Evolutionary conservation across 805 yeast genomes (phyloP).

Genomic region (Zygosaccharomyces siamensis): DNA sequence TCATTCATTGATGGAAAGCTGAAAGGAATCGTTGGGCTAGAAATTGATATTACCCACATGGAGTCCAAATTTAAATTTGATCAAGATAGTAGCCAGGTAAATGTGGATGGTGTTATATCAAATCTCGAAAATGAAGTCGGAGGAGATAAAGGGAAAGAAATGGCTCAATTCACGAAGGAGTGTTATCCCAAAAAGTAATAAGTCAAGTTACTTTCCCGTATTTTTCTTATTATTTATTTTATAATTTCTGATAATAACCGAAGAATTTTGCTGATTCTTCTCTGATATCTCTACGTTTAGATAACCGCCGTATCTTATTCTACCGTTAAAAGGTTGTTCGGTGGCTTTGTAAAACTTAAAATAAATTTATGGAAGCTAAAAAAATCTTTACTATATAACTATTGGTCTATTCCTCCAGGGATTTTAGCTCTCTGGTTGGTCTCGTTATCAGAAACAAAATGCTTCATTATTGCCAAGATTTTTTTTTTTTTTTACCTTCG

Average conservation of each 20-base stretch:
- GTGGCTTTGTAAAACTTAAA: background rate
- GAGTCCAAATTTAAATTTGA: conserved; percentile 57
- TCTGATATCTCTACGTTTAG: background rate
- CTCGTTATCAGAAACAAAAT: background rate
- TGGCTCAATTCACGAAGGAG: conserved; percentile 15
- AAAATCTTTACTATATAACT: background rate
- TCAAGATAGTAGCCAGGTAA: conserved; percentile 43
- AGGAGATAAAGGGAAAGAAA: conserved; percentile 20
- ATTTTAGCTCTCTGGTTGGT: conserved; percentile 1
- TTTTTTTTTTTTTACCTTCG: background rate
- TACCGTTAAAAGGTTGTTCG: background rate
- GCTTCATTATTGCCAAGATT: background rate
- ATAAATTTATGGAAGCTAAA: background rate
- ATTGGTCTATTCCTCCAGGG: background rate
- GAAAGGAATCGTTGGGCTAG: conserved; percentile 52
- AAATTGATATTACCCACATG: conserved; percentile 43
- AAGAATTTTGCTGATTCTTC: no score
- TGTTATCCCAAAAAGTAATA: conserved; percentile 11
- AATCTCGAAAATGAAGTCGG: conserved; percentile 42
- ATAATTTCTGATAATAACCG: background rate
- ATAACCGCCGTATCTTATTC: background rate
- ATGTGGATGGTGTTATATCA: conserved; percentile 48
- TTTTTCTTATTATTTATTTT: no score
- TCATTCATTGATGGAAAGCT: conserved; percentile 40
- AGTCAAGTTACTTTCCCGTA: no score